Base-by-base conservation (phyloP, 257 asterid species). In the Nicotiana knightiana region DNA sequence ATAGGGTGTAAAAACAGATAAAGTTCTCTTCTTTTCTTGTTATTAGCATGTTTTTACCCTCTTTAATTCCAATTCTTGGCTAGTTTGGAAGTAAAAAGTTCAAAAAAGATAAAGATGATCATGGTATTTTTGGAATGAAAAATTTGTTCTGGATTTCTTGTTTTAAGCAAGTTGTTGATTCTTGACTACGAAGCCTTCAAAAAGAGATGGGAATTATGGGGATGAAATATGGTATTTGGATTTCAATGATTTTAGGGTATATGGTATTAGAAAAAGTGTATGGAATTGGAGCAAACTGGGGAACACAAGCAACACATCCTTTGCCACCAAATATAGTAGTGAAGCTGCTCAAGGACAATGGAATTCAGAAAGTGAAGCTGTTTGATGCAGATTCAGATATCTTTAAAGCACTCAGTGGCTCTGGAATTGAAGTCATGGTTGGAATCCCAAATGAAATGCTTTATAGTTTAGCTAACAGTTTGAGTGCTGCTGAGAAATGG, bases 401-500 rank as follows among this genome's bases (percentile, higher is more conserved):
- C 79, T 71, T 95, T 76, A 82, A 71, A 37, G 93, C 97, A 32
- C 89, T 95, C 3, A 82, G 94, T 77, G 99, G 98, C 1, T 95
- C 99, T 3, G 96, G 97, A 78, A 89, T 95, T 81, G 91, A 95
- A 87, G 97, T 95, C 11, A 95, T 93, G 98, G 98, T 93, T 66
- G 99, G 99, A 24, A 95, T 95, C 53, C 99, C 99, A 11, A 95
- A 93, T 84, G 99, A 95, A 0, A 90, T 93, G 99, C 26, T 95
- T 43, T 87, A 86, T 12, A 48, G 16, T 77, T 84, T 95, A 57
- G 97, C 99, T 37, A 81, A 46, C 28, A 91, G 91, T 79, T 84
- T 93, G 53, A 86, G 67, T 39, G 98, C 97, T 84, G 99, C 99
- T 82, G 98, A 93, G 83, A 90, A 68, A 81, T 95, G 99, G 99